A percentile compares a stretch with the other conserved stretches of the same genome.
Evolutionary conservation across 352 stramenopile genomes (phyloP).

Genomic region (Pythium aristosporum): DNA sequence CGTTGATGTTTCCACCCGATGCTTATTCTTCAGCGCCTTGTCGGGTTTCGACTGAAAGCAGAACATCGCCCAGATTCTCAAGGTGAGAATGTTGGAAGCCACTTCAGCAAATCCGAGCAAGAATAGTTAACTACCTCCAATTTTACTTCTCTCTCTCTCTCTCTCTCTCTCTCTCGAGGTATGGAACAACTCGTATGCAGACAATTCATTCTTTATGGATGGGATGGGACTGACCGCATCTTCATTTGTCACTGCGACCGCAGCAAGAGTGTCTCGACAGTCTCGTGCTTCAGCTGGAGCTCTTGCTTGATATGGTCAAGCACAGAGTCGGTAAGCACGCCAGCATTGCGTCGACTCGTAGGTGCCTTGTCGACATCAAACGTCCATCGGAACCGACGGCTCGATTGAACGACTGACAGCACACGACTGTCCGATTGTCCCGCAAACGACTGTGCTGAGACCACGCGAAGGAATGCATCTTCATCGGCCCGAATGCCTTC

Average conservation of each 20-base stretch:
- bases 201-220: too few relatives aligned
- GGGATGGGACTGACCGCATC: too few relatives aligned
- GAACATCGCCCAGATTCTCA: too few relatives aligned
- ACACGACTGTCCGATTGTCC: background rate
- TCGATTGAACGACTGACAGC: slow-evolving; percentile 9
- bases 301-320: slow-evolving; percentile 15
- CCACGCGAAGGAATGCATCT: slow-evolving; percentile 6
- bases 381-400: slow-evolving; percentile 5
- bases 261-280: slow-evolving; percentile 18
- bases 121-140: too few relatives aligned
- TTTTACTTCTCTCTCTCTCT: too few relatives aligned
- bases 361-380: slow-evolving; percentile 9
- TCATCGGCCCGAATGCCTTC: slow-evolving; percentile 6
- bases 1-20: too few relatives aligned
- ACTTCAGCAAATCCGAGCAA: too few relatives aligned
- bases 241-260: background rate
- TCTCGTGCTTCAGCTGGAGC: slow-evolving; percentile 21
- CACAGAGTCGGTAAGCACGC: slow-evolving; percentile 16
- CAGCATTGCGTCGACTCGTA: slow-evolving; percentile 9
- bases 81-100: too few relatives aligned
- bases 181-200: too few relatives aligned
- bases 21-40: too few relatives aligned
- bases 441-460: background rate
- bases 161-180: too few relatives aligned
- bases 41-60: too few relatives aligned